A percentile compares a stretch with the other conserved stretches of the same genome.
These are phyloP conservation scores for Nelumbo lutea DNA, from an alignment of 164 flowering plant species.

Conservation along the genomic window DNA sequence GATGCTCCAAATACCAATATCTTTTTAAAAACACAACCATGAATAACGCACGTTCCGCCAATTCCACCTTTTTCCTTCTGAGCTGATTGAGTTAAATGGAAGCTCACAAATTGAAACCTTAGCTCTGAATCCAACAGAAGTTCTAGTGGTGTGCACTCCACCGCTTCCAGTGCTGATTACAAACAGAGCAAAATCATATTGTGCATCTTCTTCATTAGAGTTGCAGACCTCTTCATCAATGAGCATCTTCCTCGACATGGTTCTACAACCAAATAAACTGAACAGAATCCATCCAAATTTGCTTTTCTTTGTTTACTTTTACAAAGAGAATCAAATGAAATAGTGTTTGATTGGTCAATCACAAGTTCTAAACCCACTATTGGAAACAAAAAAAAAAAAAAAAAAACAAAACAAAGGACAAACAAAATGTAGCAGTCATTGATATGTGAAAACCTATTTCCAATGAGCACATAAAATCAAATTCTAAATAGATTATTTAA, in stretches of 20 bases:
- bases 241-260: conserved; percentile 81
- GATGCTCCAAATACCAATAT: conserved; percentile 93
- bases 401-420: no score
- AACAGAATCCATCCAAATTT: no score
- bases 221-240: conserved; percentile 51
- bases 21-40: conserved; percentile 98
- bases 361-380: no score
- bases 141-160: conserved; percentile 72
- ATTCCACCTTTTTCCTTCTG: conserved; percentile 88
- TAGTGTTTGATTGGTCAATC: no score
- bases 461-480: no score
- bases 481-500: no score
- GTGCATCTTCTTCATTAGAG: conserved; percentile 28
- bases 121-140: conserved; percentile 80
- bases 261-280: conserved; percentile 2
- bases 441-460: no score
- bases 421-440: no score
- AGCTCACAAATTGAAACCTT: conserved; percentile 98
- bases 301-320: no score
- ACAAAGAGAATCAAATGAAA: no score
- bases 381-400: no score
- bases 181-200: conserved; percentile 82
- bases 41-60: conserved; percentile 96
- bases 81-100: conserved; percentile 94
- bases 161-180: conserved; percentile 98